Base-by-base conservation (phyloP, 768 basidiomycete species). In the Rhodotorula paludigena region DNA sequence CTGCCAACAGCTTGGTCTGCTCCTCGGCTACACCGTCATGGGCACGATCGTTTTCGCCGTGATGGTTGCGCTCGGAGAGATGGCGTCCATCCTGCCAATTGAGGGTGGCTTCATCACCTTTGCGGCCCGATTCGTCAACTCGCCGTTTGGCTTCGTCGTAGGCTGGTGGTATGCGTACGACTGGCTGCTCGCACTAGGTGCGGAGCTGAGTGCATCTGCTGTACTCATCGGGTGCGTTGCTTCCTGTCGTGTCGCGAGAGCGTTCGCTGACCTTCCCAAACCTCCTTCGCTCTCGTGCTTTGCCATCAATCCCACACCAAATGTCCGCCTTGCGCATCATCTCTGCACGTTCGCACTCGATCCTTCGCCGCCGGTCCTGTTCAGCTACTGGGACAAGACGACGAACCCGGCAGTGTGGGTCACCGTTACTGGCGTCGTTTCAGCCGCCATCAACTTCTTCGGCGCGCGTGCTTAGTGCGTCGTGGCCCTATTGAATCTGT, bases 351-450 rank as follows among this genome's bases (percentile, higher is more conserved):
- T 30, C 28, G 4, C 28, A 83, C 72, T 92, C 90, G 89, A 81
- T 84, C 52, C 1, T 64, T 64, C 42, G 18, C 8, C 4, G 18
- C 18, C 12, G 10, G n/a, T n/a, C n/a, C n/a, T n/a, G n/a, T n/a
- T 1, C 58, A 74, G 69, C 57, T 66, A 73, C 55, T 77, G 77
- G 45, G 76, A 79, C 60, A 61, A 78, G 1, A 79, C 82, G 23
- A 84, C 85, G 74, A 82, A 81, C 69, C 84, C 88, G 69, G 86
- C 90, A 0, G 86, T 82, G 28, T 96, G 89, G 89, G 87, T 96
- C 48, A 78, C 84, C 0, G 82, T 96, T 44, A 89, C 85, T 60
- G 79, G 92, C 74, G 74, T 88, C 45, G 85, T 94, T 35, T 86
- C 89, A 48, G 77, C 93, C 49, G 80, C 79, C 36, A 92, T 79